These are phyloP conservation scores for Colletotrichum aenigma DNA, from an alignment of 2,329 filamentous ascomycete genomes.

Conservation along the genomic window DNA sequence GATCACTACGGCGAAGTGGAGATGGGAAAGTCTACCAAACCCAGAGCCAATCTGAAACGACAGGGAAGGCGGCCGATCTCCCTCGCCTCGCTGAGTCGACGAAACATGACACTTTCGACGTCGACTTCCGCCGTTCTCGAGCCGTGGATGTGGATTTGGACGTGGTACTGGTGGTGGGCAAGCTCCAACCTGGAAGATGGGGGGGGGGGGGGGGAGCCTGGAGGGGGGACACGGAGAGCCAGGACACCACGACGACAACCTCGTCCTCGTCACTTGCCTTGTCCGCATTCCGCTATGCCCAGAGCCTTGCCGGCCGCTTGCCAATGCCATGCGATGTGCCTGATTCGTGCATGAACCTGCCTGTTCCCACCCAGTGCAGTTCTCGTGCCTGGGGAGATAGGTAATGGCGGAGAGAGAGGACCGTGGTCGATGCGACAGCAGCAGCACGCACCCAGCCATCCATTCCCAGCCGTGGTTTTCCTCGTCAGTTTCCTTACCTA, in stretches of 20 bases:
- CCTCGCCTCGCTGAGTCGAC: constrained; percentile 17
- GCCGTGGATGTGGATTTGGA: not conserved
- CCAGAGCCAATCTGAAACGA: constrained; percentile 16
- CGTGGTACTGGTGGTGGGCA: not conserved
- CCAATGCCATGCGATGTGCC: not conserved
- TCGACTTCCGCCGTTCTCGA: not conserved
- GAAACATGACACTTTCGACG: constrained; percentile 20
- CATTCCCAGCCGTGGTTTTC: not conserved
- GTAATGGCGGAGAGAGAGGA: not conserved
- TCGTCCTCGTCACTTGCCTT: not conserved
- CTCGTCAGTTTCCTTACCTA: not conserved
- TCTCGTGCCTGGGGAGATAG: not conserved
- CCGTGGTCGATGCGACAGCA: constrained; percentile 8
- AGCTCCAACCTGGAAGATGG: not conserved
- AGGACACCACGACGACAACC: not conserved
- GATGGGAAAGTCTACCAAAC: not conserved
- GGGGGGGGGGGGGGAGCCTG: not conserved
- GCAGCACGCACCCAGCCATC: constrained; percentile 20
- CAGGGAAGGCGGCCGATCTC: constrained; percentile 18
- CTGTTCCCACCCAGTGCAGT: not conserved
- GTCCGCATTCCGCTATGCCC: not conserved
- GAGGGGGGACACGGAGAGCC: not conserved
- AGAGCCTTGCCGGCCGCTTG: not conserved
- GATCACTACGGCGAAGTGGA: not conserved
- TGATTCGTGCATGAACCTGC: constrained; percentile 19